Evolutionary conservation across 164 flowering plant genomes (phyloP).

Genomic region (Amborella trichopoda): DNA sequence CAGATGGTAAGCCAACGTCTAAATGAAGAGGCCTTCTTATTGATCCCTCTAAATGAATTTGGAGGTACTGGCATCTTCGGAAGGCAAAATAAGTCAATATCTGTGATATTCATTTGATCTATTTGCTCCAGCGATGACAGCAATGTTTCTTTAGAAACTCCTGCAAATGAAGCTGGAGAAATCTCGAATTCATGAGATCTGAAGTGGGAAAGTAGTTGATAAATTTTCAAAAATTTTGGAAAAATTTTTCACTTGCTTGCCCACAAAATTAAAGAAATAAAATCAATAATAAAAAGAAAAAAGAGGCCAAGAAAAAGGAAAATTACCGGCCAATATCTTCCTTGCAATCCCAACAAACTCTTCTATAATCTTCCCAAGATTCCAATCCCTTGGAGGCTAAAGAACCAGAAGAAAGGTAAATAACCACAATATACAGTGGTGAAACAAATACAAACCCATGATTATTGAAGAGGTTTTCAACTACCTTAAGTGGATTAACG

Average conservation of each 20-base stretch:
- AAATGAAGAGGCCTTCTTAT: slow-evolving; percentile 47
- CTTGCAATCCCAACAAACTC: slow-evolving; percentile 49
- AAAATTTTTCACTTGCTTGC: too few relatives aligned
- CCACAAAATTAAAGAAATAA: background rate
- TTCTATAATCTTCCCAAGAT: slow-evolving; percentile 46
- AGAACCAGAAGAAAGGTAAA: slow-evolving; percentile 3
- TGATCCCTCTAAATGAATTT: slow-evolving; percentile 74
- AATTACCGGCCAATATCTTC: slow-evolving; percentile 47
- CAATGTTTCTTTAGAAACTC: slow-evolving; percentile 43
- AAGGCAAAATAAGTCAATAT: slow-evolving; percentile 34
- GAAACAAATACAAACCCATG: background rate
- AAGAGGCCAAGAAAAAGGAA: background rate
- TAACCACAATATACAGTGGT: too few relatives aligned
- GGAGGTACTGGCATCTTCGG: slow-evolving; percentile 72
- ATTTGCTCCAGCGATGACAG: slow-evolving; percentile 33
- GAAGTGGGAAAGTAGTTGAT: background rate
- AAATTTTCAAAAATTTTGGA: too few relatives aligned
- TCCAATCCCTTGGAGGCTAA: slow-evolving; percentile 81
- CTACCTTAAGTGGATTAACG: slow-evolving; percentile 63
- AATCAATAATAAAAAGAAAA: background rate
- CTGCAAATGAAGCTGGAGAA: slow-evolving; percentile 54
- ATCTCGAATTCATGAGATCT: slow-evolving; percentile 5
- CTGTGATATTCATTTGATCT: slow-evolving; percentile 23
- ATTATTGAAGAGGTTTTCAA: background rate
- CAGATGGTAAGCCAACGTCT: slow-evolving; percentile 82